Base-by-base conservation (phyloP, 139 green algal species). In the Gonium pectorale region DNA sequence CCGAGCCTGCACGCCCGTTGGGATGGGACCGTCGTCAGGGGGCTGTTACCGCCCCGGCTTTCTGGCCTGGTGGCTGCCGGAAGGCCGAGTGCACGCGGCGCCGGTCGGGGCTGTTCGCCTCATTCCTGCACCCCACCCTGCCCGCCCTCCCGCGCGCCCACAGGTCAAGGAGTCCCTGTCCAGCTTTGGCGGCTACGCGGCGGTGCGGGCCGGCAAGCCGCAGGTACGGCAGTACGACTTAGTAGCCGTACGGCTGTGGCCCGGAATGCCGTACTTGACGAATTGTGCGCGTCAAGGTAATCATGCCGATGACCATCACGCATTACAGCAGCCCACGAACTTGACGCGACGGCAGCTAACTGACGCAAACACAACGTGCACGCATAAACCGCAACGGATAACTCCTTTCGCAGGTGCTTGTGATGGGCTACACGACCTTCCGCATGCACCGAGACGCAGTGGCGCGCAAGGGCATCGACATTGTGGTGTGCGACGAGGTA, bases 401-500 rank as follows among this genome's bases (percentile, higher is more conserved):
- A n/a, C n/a, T n/a, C n/a, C n/a, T n/a, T n/a, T 13, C 3, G 0
- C 71, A 80, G 80, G 86, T 89, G 33, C 79, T 89, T 46, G 79
- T 89, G 49, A 86, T 89, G 79, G 62, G 56, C 41, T 89, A 90
- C 66, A 69, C 52, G 37, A 90, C 86, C 4, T 90, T 87, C 69
- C 79, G 87, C 19, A 69, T 77, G 60, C 83, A 87, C 68, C 78
- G 85, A 37, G 83, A 86, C 13, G 40, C 64, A 17, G 82, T 86
- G 54, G 66, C 49, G 2, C 75, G 75, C 27, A 89, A 89, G 64
- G 35, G 44, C 24, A 56, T 90, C 13, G 86, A 87, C 80, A 72
- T 89, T 40, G 52, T 92, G 22, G 60, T 92, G 29, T 92, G 89
- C 83, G 89, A 92, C 44, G 89, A 92, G 79, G 75, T 82, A n/a